Evolutionary conservation across 2,329 filamentous ascomycete species (phyloP).

Genomic region (Aschersonia sp.): DNA sequence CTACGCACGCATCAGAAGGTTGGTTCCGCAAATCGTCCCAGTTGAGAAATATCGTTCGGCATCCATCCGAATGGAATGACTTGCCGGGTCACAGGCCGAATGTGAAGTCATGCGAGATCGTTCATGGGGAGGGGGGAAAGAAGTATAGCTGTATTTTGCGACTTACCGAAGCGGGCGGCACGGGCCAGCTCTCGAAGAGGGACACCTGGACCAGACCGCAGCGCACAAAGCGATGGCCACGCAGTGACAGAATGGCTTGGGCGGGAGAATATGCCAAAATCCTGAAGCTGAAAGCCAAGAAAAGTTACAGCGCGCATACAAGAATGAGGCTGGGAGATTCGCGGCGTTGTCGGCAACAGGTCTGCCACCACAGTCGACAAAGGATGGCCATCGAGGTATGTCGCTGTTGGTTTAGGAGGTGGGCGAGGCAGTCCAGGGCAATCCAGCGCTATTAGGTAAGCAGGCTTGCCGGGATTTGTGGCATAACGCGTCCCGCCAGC

Average conservation of each 20-base stretch:
- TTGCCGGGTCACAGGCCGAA: no score
- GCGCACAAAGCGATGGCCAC: no score
- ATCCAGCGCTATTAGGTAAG: conserved; percentile 11
- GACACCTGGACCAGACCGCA: not conserved
- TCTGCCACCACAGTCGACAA: not conserved
- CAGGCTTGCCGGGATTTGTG: not conserved
- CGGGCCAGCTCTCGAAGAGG: not conserved
- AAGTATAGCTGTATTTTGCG: not conserved
- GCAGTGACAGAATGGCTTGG: no score
- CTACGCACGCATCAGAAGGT: no score
- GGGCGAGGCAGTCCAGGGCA: conserved; percentile 9
- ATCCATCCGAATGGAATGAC: no score
- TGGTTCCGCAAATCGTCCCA: no score
- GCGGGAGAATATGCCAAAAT: no score
- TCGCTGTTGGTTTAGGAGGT: conserved; percentile 15
- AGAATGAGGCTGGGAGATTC: not conserved
- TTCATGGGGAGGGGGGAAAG: no score
- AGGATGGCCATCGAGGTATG: not conserved
- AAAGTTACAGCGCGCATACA: not conserved
- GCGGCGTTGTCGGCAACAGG: no score
- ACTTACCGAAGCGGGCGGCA: conserved; percentile 1
- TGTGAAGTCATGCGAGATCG: no score
- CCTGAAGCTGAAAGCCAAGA: not conserved
- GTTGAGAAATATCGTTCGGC: no score
- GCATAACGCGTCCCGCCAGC: no score